A percentile compares a stretch with the other conserved stretches of the same genome.
These are phyloP conservation scores for Pichia cactophila DNA, from an alignment of 1,139 yeast genomes.

Conservation along the genomic window DNA sequence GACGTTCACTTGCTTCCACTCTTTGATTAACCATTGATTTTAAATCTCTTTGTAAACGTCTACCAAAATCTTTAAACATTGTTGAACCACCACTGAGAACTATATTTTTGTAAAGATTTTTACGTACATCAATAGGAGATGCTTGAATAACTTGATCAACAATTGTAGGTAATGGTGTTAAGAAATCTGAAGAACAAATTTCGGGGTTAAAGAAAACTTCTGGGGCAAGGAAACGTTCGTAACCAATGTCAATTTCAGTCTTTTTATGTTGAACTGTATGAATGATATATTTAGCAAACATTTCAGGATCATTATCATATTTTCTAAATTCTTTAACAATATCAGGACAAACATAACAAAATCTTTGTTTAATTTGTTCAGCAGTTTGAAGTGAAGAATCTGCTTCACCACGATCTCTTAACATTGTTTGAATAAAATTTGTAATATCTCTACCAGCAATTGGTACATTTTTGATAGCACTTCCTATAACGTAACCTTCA, in stretches of 20 bases:
- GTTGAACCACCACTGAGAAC: conserved; percentile 97
- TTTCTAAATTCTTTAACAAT: conserved; percentile 93
- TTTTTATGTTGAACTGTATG: conserved; percentile 71
- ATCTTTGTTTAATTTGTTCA: conserved; percentile 91
- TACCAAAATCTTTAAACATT: conserved; percentile 96
- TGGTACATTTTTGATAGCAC: conserved; percentile 94
- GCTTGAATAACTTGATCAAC: conserved; percentile 94
- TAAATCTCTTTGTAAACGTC: conserved; percentile 93
- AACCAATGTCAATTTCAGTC: conserved; percentile 83
- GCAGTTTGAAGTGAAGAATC: conserved; percentile 95
- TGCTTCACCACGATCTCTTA: conserved; percentile 94
- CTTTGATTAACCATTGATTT: conserved; percentile 83
- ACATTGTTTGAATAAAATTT: conserved; percentile 79
- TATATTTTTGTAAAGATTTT: conserved; percentile 89
- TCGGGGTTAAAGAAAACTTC: conserved; percentile 98
- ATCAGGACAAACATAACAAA: conserved; percentile 96
- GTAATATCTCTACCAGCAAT: conserved; percentile 98
- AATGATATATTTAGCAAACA: conserved; percentile 87
- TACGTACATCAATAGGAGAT: conserved; percentile 96
- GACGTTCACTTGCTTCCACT: conserved; percentile 69
- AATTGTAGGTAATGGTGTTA: conserved; percentile 90
- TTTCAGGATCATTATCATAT: conserved; percentile 89
- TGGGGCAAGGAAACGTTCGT: conserved; percentile 95
- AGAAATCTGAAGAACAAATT: conserved; percentile 87
- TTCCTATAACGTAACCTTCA: conserved; percentile 96